Evolutionary conservation across 371 early-diverging fungal genomes (phyloP).

Genomic region (Mortierella sp.): DNA sequence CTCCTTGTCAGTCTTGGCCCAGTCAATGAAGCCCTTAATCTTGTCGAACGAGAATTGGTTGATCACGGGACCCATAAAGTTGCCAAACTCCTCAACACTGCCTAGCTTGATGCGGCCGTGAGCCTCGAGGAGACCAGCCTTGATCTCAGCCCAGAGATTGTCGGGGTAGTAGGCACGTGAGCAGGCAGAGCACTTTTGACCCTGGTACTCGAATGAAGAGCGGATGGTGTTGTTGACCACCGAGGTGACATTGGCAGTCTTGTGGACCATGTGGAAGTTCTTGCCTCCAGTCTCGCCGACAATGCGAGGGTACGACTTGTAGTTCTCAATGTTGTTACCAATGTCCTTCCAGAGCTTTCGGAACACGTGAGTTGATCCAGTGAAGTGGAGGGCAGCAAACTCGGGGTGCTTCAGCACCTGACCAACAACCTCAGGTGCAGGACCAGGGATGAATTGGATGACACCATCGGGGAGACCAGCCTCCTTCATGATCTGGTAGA

Average conservation of each 20-base stretch:
- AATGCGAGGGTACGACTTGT: slow-evolving; percentile 94
- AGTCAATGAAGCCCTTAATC: slow-evolving; percentile 90
- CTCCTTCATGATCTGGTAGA: slow-evolving; percentile 90
- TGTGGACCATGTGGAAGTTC: slow-evolving; percentile 96
- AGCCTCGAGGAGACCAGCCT: slow-evolving; percentile 69
- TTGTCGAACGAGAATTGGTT: slow-evolving; percentile 93
- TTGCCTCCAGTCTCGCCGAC: slow-evolving; percentile 99
- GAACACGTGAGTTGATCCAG: slow-evolving; percentile 95
- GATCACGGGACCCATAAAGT: slow-evolving; percentile 76
- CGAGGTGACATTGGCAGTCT: slow-evolving; percentile 71
- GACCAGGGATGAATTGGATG: slow-evolving; percentile 96
- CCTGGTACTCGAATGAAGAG: slow-evolving; percentile 95
- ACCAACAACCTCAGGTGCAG: slow-evolving; percentile 80
- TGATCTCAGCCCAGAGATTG: slow-evolving; percentile 82
- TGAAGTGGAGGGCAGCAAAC: slow-evolving; percentile 97
- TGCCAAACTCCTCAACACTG: slow-evolving; percentile 81
- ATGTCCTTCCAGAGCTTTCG: slow-evolving; percentile 95
- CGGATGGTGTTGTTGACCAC: slow-evolving; percentile 89
- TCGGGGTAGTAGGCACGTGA: slow-evolving; percentile 93
- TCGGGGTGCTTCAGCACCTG: slow-evolving; percentile 83
- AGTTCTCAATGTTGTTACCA: slow-evolving; percentile 89
- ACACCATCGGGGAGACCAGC: slow-evolving; percentile 98
- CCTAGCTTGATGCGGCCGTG: slow-evolving; percentile 87
- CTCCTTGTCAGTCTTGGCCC: slow-evolving; percentile 69
- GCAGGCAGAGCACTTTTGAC: slow-evolving; percentile 98